Evolutionary conservation across 768 basidiomycete genomes (phyloP).

Genomic region (Postia placenta): DNA sequence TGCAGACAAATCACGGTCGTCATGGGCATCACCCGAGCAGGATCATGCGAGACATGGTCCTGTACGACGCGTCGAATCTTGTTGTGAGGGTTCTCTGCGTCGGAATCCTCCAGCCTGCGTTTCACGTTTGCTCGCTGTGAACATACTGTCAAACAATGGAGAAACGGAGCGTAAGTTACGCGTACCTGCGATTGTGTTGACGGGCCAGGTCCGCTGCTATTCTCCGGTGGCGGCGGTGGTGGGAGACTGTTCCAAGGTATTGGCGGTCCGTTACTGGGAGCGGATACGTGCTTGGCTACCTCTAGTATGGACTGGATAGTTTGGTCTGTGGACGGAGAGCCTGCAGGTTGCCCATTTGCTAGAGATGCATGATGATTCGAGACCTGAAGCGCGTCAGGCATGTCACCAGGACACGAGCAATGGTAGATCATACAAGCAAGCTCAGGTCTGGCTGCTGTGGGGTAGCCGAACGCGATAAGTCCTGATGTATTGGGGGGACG

Average conservation of each 20-base stretch:
- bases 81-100: conserved; percentile 57
- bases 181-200: conserved; percentile 11
- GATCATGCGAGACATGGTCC: conserved; percentile 75
- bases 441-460: conserved; percentile 35
- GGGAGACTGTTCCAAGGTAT: conserved; percentile 14
- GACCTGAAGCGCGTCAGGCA: conserved; percentile 24
- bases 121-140: conserved; percentile 45
- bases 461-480: conserved; percentile 46
- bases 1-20: conserved; percentile 88
- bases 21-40: conserved; percentile 75
- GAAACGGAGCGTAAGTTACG: too few species aligned
- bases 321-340: background rate
- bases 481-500: conserved; percentile 34
- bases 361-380: conserved; percentile 23
- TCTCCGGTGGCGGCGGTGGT: background rate
- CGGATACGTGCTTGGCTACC: conserved; percentile 12
- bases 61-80: conserved; percentile 84
- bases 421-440: conserved; percentile 28
- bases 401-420: conserved; percentile 9
- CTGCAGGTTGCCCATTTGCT: background rate
- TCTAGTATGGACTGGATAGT: conserved; percentile 21
- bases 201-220: conserved; percentile 1
- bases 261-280: conserved; percentile 14
- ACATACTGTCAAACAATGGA: too few species aligned
- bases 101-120: conserved; percentile 66